Percentiles rank a stretch among this genome's conserved stretches.
These are phyloP conservation scores for Hypoxylon sp. DNA, from an alignment of 2,329 filamentous ascomycete species.

Conservation along the genomic window DNA sequence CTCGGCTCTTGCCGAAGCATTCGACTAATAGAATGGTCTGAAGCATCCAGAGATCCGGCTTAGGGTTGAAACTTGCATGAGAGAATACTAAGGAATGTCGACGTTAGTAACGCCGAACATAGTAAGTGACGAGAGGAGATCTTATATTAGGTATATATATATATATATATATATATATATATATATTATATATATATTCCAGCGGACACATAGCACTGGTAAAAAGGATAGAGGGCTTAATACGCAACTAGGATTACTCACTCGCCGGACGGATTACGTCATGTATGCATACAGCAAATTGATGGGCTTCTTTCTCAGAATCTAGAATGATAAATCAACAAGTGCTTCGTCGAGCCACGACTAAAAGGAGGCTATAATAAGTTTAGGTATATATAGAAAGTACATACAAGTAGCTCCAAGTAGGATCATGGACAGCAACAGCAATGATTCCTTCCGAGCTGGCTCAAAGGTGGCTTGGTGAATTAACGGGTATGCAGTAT, in stretches of 20 bases:
- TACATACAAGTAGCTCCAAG: slow-evolving; percentile 70
- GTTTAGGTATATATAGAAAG: background rate
- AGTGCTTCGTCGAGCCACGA: background rate
- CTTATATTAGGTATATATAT: background rate
- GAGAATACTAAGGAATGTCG: slow-evolving; percentile 60
- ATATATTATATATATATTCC: background rate
- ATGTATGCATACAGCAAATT: slow-evolving; percentile 73
- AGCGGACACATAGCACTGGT: background rate
- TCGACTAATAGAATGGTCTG: slow-evolving; percentile 74
- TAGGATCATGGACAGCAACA: slow-evolving; percentile 68
- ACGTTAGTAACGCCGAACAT: background rate
- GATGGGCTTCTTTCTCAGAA: slow-evolving; percentile 69
- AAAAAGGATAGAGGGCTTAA: background rate
- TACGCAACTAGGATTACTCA: slow-evolving; percentile 18
- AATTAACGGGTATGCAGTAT: slow-evolving; percentile 71
- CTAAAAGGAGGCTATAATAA: background rate
- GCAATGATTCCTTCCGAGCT: slow-evolving; percentile 63
- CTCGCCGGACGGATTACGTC: slow-evolving; percentile 70
- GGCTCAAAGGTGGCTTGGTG: slow-evolving; percentile 71
- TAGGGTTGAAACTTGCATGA: slow-evolving; percentile 68
- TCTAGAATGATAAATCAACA: slow-evolving; percentile 50
- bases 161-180: background rate
- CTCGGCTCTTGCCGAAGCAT: slow-evolving; percentile 74
- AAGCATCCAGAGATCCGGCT: slow-evolving; percentile 72
- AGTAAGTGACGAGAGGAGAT: background rate